phyloP scores from a whole-genome alignment of 805 yeast species.

The Hagleromyces aurorensis region DNA sequence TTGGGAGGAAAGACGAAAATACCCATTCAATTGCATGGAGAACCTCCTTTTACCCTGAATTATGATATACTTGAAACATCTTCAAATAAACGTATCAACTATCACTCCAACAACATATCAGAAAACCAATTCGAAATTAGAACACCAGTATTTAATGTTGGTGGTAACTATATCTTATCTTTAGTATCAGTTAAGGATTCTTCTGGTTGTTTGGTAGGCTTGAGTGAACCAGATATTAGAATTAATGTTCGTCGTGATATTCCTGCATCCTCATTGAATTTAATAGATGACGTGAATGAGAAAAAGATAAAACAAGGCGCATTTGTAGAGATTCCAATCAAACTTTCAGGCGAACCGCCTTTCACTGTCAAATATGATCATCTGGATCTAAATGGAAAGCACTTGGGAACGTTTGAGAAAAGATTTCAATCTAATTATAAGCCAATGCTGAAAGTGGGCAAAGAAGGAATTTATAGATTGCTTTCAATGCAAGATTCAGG shows the following conservation, averaged over 20 bases:
- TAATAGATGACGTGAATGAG: conserved; percentile 30
- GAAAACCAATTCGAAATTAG: conserved; percentile 35
- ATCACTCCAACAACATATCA: conserved; percentile 35
- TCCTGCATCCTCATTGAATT: conserved; percentile 48
- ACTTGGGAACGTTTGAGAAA: conserved; percentile 18
- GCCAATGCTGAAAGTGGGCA: conserved; percentile 31
- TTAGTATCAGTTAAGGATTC: conserved; percentile 63
- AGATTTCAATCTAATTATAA: conserved; percentile 24
- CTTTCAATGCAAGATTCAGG: conserved; percentile 40
- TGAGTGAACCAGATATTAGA: conserved; percentile 53
- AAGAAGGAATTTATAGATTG: conserved; percentile 43
- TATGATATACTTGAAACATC: conserved; percentile 59
- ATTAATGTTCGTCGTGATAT: conserved; percentile 64
- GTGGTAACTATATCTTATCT: conserved; percentile 66
- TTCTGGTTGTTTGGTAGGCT: conserved; percentile 69
- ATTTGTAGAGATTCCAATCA: conserved; percentile 47
- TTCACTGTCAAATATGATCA: conserved; percentile 34
- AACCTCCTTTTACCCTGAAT: conserved; percentile 63
- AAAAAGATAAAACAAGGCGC: conserved; percentile 56
- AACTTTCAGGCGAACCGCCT: conserved; percentile 51
- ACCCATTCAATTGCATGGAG: conserved; percentile 64
- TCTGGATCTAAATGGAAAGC: conserved; percentile 24
- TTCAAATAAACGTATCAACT: conserved; percentile 41
- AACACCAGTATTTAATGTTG: conserved; percentile 49
- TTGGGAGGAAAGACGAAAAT: conserved; percentile 40